Percentiles rank a stretch among this genome's conserved stretches.
Evolutionary conservation across 805 yeast genomes (phyloP).

Genomic region (Cyberlindnera veronae): DNA sequence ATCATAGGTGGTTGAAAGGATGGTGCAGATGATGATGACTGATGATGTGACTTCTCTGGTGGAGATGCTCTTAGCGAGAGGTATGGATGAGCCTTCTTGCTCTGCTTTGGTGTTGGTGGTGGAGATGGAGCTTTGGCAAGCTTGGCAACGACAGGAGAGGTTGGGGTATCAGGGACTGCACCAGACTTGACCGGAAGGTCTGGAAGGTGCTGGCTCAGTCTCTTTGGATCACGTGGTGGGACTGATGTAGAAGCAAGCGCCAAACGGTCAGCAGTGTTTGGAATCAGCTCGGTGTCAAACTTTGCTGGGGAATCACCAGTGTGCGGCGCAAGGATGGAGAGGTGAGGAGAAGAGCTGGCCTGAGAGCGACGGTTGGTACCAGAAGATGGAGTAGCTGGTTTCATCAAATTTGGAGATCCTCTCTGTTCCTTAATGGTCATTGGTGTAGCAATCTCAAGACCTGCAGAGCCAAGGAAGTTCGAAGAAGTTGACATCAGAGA

Average conservation of each 20-base stretch:
- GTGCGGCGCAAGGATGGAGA: no score
- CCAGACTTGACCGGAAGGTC: neutral
- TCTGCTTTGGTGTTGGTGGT: neutral
- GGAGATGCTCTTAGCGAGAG: constrained; percentile 13
- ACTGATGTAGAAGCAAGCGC: constrained; percentile 3
- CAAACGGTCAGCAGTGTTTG: neutral
- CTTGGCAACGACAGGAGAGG: constrained; percentile 3
- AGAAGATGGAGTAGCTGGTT: constrained; percentile 3
- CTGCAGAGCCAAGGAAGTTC: constrained; percentile 7
- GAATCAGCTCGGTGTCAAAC: constrained; percentile 1
- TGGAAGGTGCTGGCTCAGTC: no score
- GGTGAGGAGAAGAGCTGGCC: no score
- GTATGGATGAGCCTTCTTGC: constrained; percentile 18
- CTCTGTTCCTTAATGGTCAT: constrained; percentile 7
- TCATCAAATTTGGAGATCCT: constrained; percentile 9
- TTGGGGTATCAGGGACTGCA: constrained; percentile 2
- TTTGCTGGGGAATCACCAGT: neutral
- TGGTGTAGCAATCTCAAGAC: constrained; percentile 16
- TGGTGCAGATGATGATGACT: neutral
- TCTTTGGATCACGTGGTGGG: constrained; percentile 1
- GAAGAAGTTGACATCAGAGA: constrained; percentile 17
- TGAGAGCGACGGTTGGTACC: no score
- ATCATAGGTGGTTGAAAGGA: neutral
- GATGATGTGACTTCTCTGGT: constrained; percentile 2
- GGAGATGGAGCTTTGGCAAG: constrained; percentile 4